Conservation (phyloP, 2,329 filamentous ascomycete species). For the Colletotrichum sp. region DNA sequence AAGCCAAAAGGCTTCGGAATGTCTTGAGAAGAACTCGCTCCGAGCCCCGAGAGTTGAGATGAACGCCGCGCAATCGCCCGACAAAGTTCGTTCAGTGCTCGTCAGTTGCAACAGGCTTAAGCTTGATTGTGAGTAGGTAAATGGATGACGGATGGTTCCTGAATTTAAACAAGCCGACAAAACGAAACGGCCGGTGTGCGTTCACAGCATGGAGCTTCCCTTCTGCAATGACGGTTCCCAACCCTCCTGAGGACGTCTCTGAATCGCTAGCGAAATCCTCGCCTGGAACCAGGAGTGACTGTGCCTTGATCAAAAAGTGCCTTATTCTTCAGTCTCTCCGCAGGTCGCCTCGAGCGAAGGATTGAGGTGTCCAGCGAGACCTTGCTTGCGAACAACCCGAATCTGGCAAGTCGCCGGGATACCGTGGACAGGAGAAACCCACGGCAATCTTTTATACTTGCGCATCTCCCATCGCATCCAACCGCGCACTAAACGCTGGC, state of each 20-base stretch:
- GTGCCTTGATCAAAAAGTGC: neutral
- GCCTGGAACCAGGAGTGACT: neutral
- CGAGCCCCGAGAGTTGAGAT: neutral
- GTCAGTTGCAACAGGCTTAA: neutral
- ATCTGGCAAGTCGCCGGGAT: neutral
- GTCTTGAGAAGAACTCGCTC: neutral
- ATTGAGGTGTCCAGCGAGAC: neutral
- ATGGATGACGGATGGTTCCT: neutral
- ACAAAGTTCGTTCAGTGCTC: neutral
- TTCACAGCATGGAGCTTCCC: neutral
- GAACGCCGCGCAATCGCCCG: neutral
- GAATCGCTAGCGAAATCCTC: neutral
- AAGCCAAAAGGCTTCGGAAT: neutral
- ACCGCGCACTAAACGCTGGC: neutral
- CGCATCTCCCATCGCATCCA: conserved; percentile 3
- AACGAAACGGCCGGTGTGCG: neutral
- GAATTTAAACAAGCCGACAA: neutral
- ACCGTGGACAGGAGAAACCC: neutral
- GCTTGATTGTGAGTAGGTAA: neutral
- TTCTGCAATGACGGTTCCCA: neutral
- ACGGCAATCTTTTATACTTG: neutral
- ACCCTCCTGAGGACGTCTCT: neutral
- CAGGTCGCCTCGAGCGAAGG: neutral
- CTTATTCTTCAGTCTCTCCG: neutral
- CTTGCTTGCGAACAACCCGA: neutral